A percentile compares a stretch with the other conserved stretches of the same genome.
Conservation (phyloP, 176 grass and related monocot genomes). For the Triticum monococcum region DNA sequence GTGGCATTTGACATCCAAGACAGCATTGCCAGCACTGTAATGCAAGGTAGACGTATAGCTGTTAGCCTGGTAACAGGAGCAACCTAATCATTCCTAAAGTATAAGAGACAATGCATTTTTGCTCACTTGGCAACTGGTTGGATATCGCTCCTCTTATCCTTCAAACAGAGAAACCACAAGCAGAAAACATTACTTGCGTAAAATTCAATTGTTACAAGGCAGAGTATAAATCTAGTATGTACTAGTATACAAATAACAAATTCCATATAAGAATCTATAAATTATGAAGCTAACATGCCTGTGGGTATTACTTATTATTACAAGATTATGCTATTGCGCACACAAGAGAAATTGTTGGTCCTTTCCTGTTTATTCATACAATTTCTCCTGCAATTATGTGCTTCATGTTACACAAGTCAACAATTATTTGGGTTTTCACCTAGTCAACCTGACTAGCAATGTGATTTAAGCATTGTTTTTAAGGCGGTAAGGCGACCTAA, state of each 20-base stretch:
- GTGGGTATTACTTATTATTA: not conserved
- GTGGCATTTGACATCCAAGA: constrained; percentile 78
- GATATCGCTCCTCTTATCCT: constrained; percentile 52
- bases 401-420: constrained; percentile 3
- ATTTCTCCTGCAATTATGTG: not conserved
- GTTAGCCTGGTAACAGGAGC: constrained; percentile 26
- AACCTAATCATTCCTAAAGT: constrained; percentile 9
- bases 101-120: constrained; percentile 10
- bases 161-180: constrained; percentile 47
- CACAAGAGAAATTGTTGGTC: constrained; percentile 14
- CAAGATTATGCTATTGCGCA: not conserved
- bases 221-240: constrained; percentile 23
- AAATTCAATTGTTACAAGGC: constrained; percentile 24
- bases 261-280: constrained; percentile 8
- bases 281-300: not conserved
- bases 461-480: constrained; percentile 16
- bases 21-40: constrained; percentile 47
- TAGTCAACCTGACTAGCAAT: constrained; percentile 15
- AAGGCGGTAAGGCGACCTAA: no score
- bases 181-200: constrained; percentile 36
- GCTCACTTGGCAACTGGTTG: constrained; percentile 54
- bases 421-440: not conserved
- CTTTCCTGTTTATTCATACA: constrained; percentile 4
- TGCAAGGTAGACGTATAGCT: constrained; percentile 14
- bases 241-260: not conserved